Evolutionary conservation across 495 filamentous ascomycete species (phyloP).

Genomic region (Neurospora sp.): DNA sequence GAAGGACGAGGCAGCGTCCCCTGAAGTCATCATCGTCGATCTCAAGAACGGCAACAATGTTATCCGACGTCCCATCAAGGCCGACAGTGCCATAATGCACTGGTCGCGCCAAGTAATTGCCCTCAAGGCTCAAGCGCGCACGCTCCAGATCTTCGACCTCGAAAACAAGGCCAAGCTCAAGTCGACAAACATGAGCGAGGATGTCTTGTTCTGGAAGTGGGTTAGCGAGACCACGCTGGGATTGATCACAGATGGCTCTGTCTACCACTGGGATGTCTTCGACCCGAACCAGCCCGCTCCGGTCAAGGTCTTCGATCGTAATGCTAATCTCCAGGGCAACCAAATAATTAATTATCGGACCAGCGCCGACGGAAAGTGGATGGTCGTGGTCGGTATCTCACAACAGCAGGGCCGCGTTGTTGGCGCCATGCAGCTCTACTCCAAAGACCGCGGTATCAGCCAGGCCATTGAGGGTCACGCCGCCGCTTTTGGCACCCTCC

Average conservation of each 20-base stretch:
- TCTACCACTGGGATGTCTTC: slow-evolving; percentile 97
- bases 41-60: slow-evolving; percentile 91
- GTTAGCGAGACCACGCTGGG: slow-evolving; percentile 79
- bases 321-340: slow-evolving; percentile 79
- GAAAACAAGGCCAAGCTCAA: slow-evolving; percentile 84
- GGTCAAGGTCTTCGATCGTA: slow-evolving; percentile 85
- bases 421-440: slow-evolving; percentile 94
- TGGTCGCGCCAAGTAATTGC: slow-evolving; percentile 93
- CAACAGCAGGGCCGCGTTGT: slow-evolving; percentile 87
- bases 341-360: slow-evolving; percentile 99
- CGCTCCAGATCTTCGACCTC: slow-evolving; percentile 96
- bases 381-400: slow-evolving; percentile 93
- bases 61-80: slow-evolving; percentile 91
- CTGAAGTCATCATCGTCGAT: slow-evolving; percentile 94
- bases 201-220: slow-evolving; percentile 99
- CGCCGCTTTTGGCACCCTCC: slow-evolving; percentile 83
- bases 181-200: slow-evolving; percentile 88
- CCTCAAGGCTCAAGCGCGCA: slow-evolving; percentile 80
- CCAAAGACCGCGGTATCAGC: slow-evolving; percentile 88
- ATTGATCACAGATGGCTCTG: slow-evolving; percentile 75
- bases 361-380: slow-evolving; percentile 94
- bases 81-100: slow-evolving; percentile 99
- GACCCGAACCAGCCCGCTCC: slow-evolving; percentile 66
- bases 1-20: slow-evolving; percentile 63
- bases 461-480: slow-evolving; percentile 97